Conservation (phyloP, 164 flowering plant species). For the Berberis vulgaris region DNA sequence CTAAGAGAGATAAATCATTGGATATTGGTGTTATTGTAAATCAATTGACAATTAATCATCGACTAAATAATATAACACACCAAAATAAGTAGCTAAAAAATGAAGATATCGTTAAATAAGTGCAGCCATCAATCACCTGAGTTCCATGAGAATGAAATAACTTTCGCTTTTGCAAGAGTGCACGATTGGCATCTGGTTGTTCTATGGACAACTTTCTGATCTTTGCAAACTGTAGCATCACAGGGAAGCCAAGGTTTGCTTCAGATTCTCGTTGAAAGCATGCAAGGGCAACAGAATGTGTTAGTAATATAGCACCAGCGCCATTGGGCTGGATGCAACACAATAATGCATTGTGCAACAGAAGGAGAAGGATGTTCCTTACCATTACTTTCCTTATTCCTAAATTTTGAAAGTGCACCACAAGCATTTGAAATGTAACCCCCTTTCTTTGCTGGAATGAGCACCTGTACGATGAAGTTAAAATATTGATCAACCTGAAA, state of each 20-base stretch:
- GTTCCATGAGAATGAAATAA: slow-evolving; percentile 97
- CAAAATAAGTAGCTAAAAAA: no score
- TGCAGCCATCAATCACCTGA: slow-evolving; percentile 47
- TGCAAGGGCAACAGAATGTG: slow-evolving; percentile 51
- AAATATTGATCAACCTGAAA: slow-evolving; percentile 3
- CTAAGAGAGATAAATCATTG: no score
- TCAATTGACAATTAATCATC: no score
- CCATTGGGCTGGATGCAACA: slow-evolving; percentile 43
- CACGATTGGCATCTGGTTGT: slow-evolving; percentile 75
- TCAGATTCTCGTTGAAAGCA: slow-evolving; percentile 43
- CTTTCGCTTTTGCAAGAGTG: slow-evolving; percentile 73
- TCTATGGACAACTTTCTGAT: slow-evolving; percentile 60
- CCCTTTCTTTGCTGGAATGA: slow-evolving; percentile 26
- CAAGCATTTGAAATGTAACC: slow-evolving; percentile 26
- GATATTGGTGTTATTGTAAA: no score
- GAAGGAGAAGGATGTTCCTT: no score
- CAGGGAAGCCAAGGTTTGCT: slow-evolving; percentile 40
- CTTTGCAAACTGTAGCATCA: slow-evolving; percentile 67
- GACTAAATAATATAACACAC: no score
- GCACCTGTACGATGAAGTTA: slow-evolving; percentile 19
- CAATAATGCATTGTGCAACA: slow-evolving; percentile 20
- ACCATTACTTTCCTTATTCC: background rate
- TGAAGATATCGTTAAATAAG: background rate
- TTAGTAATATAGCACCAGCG: slow-evolving; percentile 43
- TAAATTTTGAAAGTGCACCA: slow-evolving; percentile 24